phyloP scores from a whole-genome alignment of 805 yeast species.

The Sugiyamaella qingdaonensis region DNA sequence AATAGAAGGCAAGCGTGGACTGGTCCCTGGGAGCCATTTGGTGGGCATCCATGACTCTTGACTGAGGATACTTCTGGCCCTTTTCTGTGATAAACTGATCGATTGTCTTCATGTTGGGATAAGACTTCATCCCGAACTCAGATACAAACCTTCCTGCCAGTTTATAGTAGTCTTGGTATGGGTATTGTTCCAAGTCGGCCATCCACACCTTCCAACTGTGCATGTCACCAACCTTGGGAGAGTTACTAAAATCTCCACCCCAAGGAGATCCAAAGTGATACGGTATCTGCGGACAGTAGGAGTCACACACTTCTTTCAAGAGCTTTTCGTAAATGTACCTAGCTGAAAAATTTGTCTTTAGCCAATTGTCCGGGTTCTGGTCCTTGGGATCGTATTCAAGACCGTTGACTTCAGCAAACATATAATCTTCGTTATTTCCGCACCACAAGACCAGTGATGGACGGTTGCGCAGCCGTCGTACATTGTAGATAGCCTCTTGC shows the following conservation, averaged over 20 bases:
- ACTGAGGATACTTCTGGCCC: constrained; percentile 40
- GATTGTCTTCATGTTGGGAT: constrained; percentile 39
- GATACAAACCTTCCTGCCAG: constrained; percentile 46
- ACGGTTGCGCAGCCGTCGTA: constrained; percentile 39
- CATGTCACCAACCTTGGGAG: constrained; percentile 42
- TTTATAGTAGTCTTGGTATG: constrained; percentile 44
- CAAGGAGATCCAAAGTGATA: constrained; percentile 44
- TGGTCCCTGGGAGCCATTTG: constrained; percentile 46
- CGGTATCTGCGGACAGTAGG: constrained; percentile 10
- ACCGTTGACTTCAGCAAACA: constrained; percentile 36
- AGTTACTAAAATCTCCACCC: constrained; percentile 31
- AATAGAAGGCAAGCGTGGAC: constrained; percentile 41
- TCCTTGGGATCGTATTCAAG: constrained; percentile 13
- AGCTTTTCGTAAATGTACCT: constrained; percentile 38
- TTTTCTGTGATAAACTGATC: constrained; percentile 36
- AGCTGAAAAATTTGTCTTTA: constrained; percentile 37
- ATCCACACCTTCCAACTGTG: constrained; percentile 57
- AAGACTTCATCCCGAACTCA: constrained; percentile 50
- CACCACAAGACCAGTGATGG: constrained; percentile 38
- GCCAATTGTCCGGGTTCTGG: constrained; percentile 14
- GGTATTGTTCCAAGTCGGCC: constrained; percentile 39
- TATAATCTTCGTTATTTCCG: constrained; percentile 47
- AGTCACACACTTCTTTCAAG: constrained; percentile 5
- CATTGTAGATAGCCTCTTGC: constrained; percentile 37
- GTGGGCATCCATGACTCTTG: constrained; percentile 41